Conservation (phyloP, 768 basidiomycete genomes). For the Lactarius trivialis region DNA sequence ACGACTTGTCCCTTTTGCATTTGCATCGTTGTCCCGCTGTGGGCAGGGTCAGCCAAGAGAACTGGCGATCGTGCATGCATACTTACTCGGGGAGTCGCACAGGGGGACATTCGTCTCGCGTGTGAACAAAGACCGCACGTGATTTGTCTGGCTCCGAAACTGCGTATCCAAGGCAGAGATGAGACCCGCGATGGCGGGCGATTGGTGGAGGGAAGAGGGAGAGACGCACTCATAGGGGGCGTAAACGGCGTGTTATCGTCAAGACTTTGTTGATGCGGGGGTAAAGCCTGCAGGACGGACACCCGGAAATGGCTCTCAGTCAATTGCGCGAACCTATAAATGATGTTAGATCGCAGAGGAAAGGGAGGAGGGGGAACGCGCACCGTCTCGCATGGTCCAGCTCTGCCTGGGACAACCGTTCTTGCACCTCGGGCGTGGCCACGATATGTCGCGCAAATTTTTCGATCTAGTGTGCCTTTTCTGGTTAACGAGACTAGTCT, state of each 20-base stretch:
- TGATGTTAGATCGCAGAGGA: background rate
- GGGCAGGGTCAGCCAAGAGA: background rate
- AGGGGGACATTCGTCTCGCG: slow-evolving; percentile 60
- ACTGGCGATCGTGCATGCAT: background rate
- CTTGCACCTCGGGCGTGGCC: slow-evolving; percentile 62
- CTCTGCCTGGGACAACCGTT: slow-evolving; percentile 76
- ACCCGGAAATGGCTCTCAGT: slow-evolving; percentile 71
- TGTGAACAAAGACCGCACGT: slow-evolving; percentile 76
- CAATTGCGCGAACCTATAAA: slow-evolving; percentile 61
- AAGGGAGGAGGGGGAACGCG: slow-evolving; percentile 23
- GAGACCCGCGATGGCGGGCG: slow-evolving; percentile 9
- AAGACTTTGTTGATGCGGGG: slow-evolving; percentile 65
- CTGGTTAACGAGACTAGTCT: background rate
- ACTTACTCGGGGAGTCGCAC: slow-evolving; percentile 65
- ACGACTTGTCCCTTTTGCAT: slow-evolving; percentile 81
- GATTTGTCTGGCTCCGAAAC: slow-evolving; percentile 74
- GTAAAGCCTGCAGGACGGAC: slow-evolving; percentile 80
- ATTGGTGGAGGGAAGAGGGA: background rate
- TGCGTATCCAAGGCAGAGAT: slow-evolving; percentile 28
- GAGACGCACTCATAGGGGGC: slow-evolving; percentile 64
- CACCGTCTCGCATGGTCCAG: slow-evolving; percentile 73
- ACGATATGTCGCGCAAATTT: slow-evolving; percentile 78
- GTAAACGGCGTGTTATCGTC: slow-evolving; percentile 69
- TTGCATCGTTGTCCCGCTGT: slow-evolving; percentile 62
- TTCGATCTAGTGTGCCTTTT: slow-evolving; percentile 56